phyloP scores from a whole-genome alignment of 2,329 filamentous ascomycete species.

The Xylariaceae sp. region DNA sequence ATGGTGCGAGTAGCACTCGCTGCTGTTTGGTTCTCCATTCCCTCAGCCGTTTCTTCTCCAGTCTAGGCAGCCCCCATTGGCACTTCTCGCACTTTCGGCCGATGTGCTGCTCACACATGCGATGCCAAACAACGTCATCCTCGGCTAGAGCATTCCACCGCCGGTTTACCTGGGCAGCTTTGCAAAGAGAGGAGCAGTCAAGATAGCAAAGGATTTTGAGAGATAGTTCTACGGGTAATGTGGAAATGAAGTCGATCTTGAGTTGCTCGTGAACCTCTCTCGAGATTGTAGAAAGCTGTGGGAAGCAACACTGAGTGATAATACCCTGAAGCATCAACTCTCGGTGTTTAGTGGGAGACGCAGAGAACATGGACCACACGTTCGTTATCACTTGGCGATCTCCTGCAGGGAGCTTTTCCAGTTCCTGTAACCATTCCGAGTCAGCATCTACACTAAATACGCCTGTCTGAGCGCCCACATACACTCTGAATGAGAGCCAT shows the following conservation, averaged over 20 bases:
- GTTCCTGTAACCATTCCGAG: slow-evolving; percentile 50
- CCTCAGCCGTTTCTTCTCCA: slow-evolving; percentile 82
- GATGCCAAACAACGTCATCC: slow-evolving; percentile 95
- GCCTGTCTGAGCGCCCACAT: slow-evolving; percentile 32
- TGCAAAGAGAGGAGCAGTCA: slow-evolving; percentile 90
- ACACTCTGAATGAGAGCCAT: slow-evolving; percentile 93
- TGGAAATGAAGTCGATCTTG: slow-evolving; percentile 92
- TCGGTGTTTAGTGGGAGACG: slow-evolving; percentile 86
- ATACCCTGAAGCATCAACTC: slow-evolving; percentile 96
- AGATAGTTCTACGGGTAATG: slow-evolving; percentile 81
- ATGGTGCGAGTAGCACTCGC: slow-evolving; percentile 42
- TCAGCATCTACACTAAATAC: background rate
- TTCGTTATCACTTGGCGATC: slow-evolving; percentile 96
- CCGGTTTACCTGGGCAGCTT: slow-evolving; percentile 87
- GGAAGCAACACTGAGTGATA: slow-evolving; percentile 94
- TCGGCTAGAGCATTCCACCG: slow-evolving; percentile 88
- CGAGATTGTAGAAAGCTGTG: slow-evolving; percentile 88
- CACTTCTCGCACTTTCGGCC: slow-evolving; percentile 83
- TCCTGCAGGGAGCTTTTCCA: slow-evolving; percentile 71
- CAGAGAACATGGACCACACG: slow-evolving; percentile 96
- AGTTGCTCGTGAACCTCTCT: slow-evolving; percentile 89
- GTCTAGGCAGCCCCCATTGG: slow-evolving; percentile 84
- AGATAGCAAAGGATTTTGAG: slow-evolving; percentile 91
- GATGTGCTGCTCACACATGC: slow-evolving; percentile 91
- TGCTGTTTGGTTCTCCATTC: slow-evolving; percentile 74